Evolutionary conservation across 495 filamentous ascomycete species (phyloP), one percentile per base, ranked within the genome.

Genomic region (Oidiodendron maius): DNA sequence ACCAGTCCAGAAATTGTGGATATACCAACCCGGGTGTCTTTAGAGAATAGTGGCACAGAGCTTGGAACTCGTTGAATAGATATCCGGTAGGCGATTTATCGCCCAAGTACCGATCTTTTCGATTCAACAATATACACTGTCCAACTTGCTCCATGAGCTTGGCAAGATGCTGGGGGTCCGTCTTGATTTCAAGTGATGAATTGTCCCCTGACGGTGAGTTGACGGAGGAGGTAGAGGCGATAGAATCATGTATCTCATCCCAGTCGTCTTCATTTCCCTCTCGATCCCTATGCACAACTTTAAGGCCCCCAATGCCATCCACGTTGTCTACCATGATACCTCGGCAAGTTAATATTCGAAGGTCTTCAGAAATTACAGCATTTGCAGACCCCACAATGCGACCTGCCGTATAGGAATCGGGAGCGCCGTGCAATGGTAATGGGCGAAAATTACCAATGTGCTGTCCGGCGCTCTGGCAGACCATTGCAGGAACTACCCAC

Each of bases 241-340:
- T 32, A n/a, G 8, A 32, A 8, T 32, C 28, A n/a, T 32, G 28
- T n/a, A 32, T n/a, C 28, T 32, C 28, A n/a, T 13, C 25, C 42
- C 8, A 17, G 4, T 17, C 42, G 34, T 45, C 42, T 12, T 24
- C 40, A 22, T 42, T 42, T 5, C 25, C 42, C 16, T 32, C 6
- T 26, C 34, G 23, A 26, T 45, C 42, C 13, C 22, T 28, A 17
- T 45, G 42, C 16, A 32, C 42, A 11, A 45, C 42, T n/a, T 32
- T 32, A 8, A 32, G 28, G n/a, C 28, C 28, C 8, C 28, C 28
- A n/a, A 32, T 32, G 28, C 28, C 28, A 32, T 32, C 28, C 8
- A 32, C 28, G n/a, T 8, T 8, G n/a, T 32, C 28, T 32, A 32
- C n/a, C n/a, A 32, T 8, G n/a, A 32, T n/a, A 8, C 28, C 28